Base-by-base conservation (phyloP, 345 rosid genomes). In the Ricinus communis region DNA sequence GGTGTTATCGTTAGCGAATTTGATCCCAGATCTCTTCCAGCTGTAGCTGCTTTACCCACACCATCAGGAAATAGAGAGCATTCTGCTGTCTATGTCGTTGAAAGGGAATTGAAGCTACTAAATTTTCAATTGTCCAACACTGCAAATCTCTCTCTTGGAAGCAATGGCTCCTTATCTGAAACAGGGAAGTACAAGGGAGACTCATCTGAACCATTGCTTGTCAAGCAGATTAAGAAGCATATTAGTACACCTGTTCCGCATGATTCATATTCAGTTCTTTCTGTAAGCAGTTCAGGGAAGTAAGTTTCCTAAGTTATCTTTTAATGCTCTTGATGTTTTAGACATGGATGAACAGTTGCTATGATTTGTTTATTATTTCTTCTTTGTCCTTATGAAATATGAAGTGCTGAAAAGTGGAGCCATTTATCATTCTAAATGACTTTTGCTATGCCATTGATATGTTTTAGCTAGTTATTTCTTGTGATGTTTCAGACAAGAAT, bases 271-370 rank as follows among this genome's bases (percentile, higher is more conserved):
- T 90, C 98, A 5, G 87, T 92, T 85, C 89, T 95, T 79, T 90
- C 99, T 36, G 83, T 89, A 31, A 95, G 99, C 93, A 88, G 93
- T 84, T 95, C 99, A 1, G 97, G 99, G 69, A 95, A 90, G 99
- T 95, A 83, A 90, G 97, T 87, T 46, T 13, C 56, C 52, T 66
- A 27, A 3, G 72, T 36, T 27, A 4, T 71, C 52, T 65, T 41
- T 66, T 8, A 46, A 25, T 25, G 30, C 9, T 55, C 41, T 24
- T 71, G 33, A 19, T 72, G 16, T 57, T 47, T 50, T 57, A 9
- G 10, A 65, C 57, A 6, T 27, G 46, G 50, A 58, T 10, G 33
- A 24, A 24, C 31, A 33, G 9, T 66, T 59, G n/a, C 10, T 12
- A 2, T 15, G 12, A 65, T 24, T 73, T 63, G 45, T 28, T 53